Evolutionary conservation across 2,329 filamentous ascomycete species (phyloP).

Genomic region (Boeremia lycopersici): DNA sequence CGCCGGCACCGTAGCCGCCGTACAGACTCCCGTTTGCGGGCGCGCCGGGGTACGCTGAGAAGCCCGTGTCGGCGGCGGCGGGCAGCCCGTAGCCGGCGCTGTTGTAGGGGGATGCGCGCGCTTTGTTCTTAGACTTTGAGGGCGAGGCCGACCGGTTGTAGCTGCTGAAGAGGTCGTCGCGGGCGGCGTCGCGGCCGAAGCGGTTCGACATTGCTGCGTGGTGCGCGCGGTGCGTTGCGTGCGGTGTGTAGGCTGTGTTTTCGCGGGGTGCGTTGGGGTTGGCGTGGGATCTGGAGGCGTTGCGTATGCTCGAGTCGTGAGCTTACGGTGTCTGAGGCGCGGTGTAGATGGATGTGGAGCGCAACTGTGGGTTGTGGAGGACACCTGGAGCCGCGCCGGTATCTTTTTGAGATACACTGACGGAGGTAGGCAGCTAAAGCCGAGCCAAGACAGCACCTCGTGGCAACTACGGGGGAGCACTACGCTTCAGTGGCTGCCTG

Average conservation of each 20-base stretch:
- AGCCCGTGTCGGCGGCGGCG: slow-evolving; percentile 14
- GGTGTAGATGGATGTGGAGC: slow-evolving; percentile 2
- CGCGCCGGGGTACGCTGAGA: slow-evolving; percentile 44
- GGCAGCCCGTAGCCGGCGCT: slow-evolving; percentile 13
- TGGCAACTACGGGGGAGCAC: background rate
- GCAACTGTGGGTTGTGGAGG: slow-evolving; percentile 22
- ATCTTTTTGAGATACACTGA: slow-evolving; percentile 9
- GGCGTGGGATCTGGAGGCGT: background rate
- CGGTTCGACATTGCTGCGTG: slow-evolving; percentile 26
- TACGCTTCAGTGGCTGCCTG: slow-evolving; percentile 9
- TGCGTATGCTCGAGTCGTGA: background rate
- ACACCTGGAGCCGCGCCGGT: slow-evolving; percentile 22
- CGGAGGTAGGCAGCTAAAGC: slow-evolving; percentile 11
- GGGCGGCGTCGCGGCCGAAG: slow-evolving; percentile 30
- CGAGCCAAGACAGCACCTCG: slow-evolving; percentile 14
- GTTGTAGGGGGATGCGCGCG: slow-evolving; percentile 26
- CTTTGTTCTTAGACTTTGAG: slow-evolving; percentile 42
- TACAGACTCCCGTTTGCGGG: slow-evolving; percentile 15
- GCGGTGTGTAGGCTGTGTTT: background rate
- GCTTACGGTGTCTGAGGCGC: background rate
- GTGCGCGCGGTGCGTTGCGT: background rate
- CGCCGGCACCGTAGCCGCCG: background rate
- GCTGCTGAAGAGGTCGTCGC: slow-evolving; percentile 49
- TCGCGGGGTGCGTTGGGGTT: background rate
- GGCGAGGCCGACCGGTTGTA: slow-evolving; percentile 48